phyloP scores from a whole-genome alignment of 805 yeast genomes.

The Saturnispora kantuleensis region DNA sequence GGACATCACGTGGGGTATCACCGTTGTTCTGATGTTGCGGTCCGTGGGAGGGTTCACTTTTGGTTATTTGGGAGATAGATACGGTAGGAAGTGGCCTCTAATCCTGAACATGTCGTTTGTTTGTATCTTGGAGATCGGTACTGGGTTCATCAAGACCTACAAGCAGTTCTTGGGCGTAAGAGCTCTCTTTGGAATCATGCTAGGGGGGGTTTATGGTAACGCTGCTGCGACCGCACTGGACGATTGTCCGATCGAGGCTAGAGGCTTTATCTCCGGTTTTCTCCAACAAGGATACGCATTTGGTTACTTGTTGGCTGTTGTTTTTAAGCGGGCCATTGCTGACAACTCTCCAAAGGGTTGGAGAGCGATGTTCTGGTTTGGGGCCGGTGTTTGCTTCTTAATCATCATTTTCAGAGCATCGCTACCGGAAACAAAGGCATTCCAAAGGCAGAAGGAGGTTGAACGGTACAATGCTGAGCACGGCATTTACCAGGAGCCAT shows the following conservation, averaged over 20 bases:
- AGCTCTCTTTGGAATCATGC: slow-evolving; percentile 50
- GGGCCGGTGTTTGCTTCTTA: slow-evolving; percentile 44
- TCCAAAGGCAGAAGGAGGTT: slow-evolving; percentile 32
- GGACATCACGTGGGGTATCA: slow-evolving; percentile 56
- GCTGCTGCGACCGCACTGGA: slow-evolving; percentile 46
- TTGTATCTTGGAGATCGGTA: slow-evolving; percentile 48
- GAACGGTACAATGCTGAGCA: slow-evolving; percentile 24
- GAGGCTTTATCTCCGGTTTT: slow-evolving; percentile 54
- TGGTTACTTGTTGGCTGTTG: slow-evolving; percentile 56
- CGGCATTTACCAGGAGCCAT: slow-evolving; percentile 25
- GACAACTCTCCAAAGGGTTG: slow-evolving; percentile 43
- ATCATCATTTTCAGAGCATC: slow-evolving; percentile 33
- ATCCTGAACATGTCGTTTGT: slow-evolving; percentile 36
- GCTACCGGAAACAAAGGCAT: slow-evolving; percentile 46
- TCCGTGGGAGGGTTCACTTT: slow-evolving; percentile 55
- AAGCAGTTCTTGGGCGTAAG: slow-evolving; percentile 51
- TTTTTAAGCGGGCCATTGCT: slow-evolving; percentile 55
- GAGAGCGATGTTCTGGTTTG: slow-evolving; percentile 62
- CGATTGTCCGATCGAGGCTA: slow-evolving; percentile 41
- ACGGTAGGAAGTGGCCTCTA: slow-evolving; percentile 54
- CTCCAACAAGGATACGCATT: slow-evolving; percentile 77
- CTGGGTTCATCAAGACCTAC: slow-evolving; percentile 50
- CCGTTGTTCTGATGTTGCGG: slow-evolving; percentile 58
- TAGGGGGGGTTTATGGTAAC: slow-evolving; percentile 50
- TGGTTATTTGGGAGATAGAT: slow-evolving; percentile 49